A percentile compares a stretch with the other conserved stretches of the same genome.
phyloP scores from a whole-genome alignment of 129 eudicot genomes.

The Tagetes patula region DNA sequence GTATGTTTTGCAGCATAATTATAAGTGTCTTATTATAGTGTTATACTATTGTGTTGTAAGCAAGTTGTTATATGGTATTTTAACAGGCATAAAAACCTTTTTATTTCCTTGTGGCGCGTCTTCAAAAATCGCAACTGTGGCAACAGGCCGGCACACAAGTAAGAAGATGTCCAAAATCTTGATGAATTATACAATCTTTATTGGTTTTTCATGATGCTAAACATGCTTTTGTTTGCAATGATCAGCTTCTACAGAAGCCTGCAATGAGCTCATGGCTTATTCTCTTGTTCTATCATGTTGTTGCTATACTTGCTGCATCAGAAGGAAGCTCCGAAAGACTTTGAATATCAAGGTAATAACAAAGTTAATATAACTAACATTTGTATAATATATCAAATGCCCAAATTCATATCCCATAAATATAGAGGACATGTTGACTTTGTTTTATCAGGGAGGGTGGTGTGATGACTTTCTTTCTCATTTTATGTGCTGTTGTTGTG shows the following conservation, averaged over 20 bases:
- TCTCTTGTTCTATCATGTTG: conserved; percentile 88
- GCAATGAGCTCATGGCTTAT: conserved; percentile 77
- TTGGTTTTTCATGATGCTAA: background rate
- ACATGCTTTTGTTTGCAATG: conserved; percentile 21
- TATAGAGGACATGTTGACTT: background rate
- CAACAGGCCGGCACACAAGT: conserved; percentile 22
- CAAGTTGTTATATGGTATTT: conserved; percentile 4
- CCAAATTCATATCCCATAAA: background rate
- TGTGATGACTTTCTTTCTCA: conserved; percentile 89
- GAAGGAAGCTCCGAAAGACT: conserved; percentile 66
- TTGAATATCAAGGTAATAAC: conserved; percentile 60
- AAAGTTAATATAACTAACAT: background rate
- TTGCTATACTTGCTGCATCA: conserved; percentile 90
- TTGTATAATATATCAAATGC: background rate
- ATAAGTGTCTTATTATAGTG: background rate
- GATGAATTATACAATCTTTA: background rate
- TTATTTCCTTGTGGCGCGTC: conserved; percentile 27
- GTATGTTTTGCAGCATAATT: too few relatives aligned
- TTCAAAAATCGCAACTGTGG: conserved; percentile 17
- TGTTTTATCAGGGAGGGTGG: conserved; percentile 65
- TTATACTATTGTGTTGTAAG: background rate
- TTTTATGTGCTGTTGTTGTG: conserved; percentile 96
- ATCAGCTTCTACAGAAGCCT: conserved; percentile 73
- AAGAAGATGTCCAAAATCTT: conserved; percentile 21
- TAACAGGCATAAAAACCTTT: conserved; percentile 57